Evolutionary conservation across 2,329 filamentous ascomycete species (phyloP), one percentile per base, ranked within the genome.

Genomic region (Clarireedia hainanense): DNA sequence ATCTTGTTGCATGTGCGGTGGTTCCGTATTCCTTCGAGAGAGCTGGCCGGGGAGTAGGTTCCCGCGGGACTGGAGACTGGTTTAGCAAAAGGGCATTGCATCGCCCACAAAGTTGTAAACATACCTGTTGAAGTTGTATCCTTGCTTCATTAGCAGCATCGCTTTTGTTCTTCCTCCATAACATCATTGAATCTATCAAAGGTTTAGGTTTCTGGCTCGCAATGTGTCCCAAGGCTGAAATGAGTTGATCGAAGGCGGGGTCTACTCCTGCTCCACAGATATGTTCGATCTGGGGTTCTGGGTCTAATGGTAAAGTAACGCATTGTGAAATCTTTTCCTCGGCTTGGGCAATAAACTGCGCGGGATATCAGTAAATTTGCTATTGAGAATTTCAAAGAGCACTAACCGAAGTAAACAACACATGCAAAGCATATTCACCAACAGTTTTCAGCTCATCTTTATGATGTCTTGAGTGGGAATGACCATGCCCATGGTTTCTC

Each of bases 361-460:
- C 10, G 24, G 42, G 47, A 59, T 64, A 76, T 72, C 64, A 63
- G 56, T 51, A 43, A 47, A 26, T 23, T 47, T 30, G 50, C 27
- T 27, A 23, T 47, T 39, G 39, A 40, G 40, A 23, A 43, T 40
- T 46, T 30, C 52, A 55, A 50, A 54, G 53, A 56, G 47, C 55
- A 75, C 81, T 72, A 71, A 89, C 86, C 59, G 91, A 91, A 62
- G 94, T 97, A 72, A 97, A 96, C 45, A 99, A 76, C 64, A 97
- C 92, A 72, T 97, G 92, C 58, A 99, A 76, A 20, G 94, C 94
- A 80, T 96, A 97, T 75, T 99, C 94, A 55, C 91, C 91, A n/a
- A 96, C 91, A 0, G 91, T 96, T 72, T 92, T 95, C 61, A 87
- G 82, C 61, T 95, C 89, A 52, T 86, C 82, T 63, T 83, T 81